Evolutionary conservation across 148 eudicot genomes (phyloP).

Genomic region (Rhododendron kiyosumense): DNA sequence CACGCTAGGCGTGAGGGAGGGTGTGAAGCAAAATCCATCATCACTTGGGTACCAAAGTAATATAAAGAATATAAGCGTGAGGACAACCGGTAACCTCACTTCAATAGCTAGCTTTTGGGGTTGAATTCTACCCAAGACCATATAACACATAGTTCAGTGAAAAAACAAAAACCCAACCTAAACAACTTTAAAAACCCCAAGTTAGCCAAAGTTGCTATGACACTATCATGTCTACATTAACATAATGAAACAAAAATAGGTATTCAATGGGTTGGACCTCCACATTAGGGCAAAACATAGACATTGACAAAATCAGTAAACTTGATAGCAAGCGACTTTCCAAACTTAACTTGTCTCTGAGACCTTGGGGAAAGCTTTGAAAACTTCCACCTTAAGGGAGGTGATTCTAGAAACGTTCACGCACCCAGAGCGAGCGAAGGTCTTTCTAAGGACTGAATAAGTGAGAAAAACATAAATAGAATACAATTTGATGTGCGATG

Average conservation of each 20-base stretch:
- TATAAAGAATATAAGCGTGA: too few species aligned
- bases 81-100: too few species aligned
- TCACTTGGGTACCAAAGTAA: too few species aligned
- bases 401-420: too few species aligned
- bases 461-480: background rate
- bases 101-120: too few species aligned
- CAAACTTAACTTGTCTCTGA: background rate
- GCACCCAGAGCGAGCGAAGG: too few species aligned
- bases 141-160: background rate
- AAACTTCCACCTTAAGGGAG: too few species aligned
- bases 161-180: background rate
- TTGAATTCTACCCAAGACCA: too few species aligned
- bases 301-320: too few species aligned
- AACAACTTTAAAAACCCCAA: background rate
- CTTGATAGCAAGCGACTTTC: background rate
- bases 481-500: background rate
- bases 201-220: background rate
- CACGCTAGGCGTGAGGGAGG: too few species aligned
- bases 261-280: background rate
- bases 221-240: background rate
- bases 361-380: background rate
- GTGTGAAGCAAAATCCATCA: too few species aligned
- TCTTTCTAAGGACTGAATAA: too few species aligned
- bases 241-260: background rate
- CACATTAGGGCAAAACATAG: background rate